These are phyloP conservation scores for Rhododendron ferrugineum DNA, from an alignment of 148 eudicot genomes.

Conservation along the genomic window DNA sequence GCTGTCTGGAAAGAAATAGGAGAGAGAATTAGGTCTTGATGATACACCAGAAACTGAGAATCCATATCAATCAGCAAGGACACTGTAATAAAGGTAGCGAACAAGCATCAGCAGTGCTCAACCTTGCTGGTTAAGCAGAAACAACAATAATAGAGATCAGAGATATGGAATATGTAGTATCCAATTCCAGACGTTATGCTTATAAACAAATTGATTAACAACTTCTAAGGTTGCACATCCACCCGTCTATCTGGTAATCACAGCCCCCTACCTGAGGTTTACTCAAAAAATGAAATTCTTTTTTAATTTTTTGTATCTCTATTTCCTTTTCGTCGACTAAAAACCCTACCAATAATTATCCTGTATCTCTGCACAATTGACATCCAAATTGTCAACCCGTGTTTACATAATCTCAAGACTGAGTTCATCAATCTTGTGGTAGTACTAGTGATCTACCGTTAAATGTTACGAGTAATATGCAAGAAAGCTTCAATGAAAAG, in stretches of 20 bases:
- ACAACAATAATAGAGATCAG: neutral
- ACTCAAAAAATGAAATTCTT: neutral
- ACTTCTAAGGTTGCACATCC: neutral
- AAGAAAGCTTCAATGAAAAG: neutral
- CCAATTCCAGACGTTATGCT: neutral
- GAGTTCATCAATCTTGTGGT: neutral
- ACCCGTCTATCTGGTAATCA: neutral
- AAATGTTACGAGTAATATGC: conserved; percentile 1
- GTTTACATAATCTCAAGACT: neutral
- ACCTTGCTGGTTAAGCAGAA: conserved; percentile 1
- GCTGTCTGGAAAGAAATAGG: conserved; percentile 67
- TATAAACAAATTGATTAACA: neutral
- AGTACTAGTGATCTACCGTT: neutral
- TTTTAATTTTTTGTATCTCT: neutral
- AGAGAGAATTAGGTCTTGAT: conserved; percentile 7
- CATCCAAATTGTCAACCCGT: neutral
- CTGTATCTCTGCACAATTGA: neutral
- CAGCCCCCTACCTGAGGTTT: neutral
- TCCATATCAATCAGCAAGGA: neutral
- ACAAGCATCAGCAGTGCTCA: neutral
- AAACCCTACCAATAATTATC: conserved; percentile 7
- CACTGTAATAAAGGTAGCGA: neutral
- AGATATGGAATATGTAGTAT: neutral
- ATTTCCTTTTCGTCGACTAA: neutral
- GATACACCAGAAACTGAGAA: neutral